These are phyloP conservation scores for Stylosanthes scabra DNA, from an alignment of 331 rosid genomes.

Conservation along the genomic window DNA sequence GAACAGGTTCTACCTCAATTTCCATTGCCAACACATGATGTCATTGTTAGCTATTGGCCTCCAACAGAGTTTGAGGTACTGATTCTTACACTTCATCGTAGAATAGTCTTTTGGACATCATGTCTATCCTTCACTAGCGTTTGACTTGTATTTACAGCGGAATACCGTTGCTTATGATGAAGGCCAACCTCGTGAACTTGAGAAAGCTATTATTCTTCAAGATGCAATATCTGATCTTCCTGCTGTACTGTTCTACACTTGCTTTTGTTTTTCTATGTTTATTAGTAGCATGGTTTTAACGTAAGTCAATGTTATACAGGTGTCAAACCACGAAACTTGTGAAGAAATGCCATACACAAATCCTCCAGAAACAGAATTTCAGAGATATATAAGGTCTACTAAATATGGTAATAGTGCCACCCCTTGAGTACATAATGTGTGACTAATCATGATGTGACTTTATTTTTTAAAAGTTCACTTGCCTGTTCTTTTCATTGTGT, in stretches of 20 bases:
- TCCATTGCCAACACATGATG: conserved; percentile 96
- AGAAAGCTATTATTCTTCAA: conserved; percentile 68
- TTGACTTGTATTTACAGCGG: conserved; percentile 66
- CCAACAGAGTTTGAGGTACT: conserved; percentile 88
- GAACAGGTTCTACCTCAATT: conserved; percentile 85
- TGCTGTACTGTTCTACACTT: conserved; percentile 47
- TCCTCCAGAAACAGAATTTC: conserved; percentile 91
- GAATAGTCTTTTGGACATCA: conserved; percentile 20
- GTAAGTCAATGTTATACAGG: conserved; percentile 52
- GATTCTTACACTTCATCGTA: neutral
- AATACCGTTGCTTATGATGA: conserved; percentile 90
- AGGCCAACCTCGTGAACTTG: conserved; percentile 70
- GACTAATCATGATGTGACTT: conserved; percentile 21
- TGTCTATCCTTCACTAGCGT: conserved; percentile 30
- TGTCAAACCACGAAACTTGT: conserved; percentile 58
- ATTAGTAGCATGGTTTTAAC: conserved; percentile 33
- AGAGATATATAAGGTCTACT: conserved; percentile 84
- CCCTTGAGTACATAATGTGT: conserved; percentile 30
- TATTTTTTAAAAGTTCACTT: neutral
- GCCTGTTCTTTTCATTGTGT: neutral
- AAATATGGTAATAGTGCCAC: conserved; percentile 61
- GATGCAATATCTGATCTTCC: conserved; percentile 99
- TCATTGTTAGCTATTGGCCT: conserved; percentile 87
- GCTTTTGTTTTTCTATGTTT: conserved; percentile 21
- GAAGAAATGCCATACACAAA: conserved; percentile 66